Evolutionary conservation across 306 rosid genomes (phyloP).

Genomic region (Cicer cuneatum): DNA sequence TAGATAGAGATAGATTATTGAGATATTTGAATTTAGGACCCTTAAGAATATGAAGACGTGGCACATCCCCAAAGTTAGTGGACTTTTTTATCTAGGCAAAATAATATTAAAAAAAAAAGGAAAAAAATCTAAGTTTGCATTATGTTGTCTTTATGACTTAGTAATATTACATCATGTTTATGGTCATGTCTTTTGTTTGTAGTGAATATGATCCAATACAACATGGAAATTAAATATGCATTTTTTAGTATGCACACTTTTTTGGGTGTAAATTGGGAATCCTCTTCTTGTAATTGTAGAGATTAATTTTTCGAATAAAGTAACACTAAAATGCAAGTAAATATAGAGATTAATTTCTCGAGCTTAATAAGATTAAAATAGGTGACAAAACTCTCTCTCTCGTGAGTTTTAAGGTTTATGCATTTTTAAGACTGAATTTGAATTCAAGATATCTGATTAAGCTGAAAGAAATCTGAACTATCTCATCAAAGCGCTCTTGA

Average conservation of each 20-base stretch:
- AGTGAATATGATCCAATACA: conserved; percentile 48
- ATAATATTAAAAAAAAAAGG: conserved; percentile 9
- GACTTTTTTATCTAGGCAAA: conserved; percentile 44
- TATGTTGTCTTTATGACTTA: conserved; percentile 47
- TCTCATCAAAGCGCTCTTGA: no score
- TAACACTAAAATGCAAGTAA: no score
- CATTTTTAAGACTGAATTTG: no score
- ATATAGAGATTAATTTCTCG: no score
- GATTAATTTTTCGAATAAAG: no score
- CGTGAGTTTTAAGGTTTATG: no score
- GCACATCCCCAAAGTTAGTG: conserved; percentile 58
- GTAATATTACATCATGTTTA: conserved; percentile 49
- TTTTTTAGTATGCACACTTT: background rate
- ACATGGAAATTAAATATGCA: conserved; percentile 46
- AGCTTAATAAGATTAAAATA: rapidly evolving
- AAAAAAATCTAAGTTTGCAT: conserved; percentile 35
- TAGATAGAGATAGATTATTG: no score
- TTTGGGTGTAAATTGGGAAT: no score
- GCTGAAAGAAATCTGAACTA: no score
- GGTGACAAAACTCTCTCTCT: no score
- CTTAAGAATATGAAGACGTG: conserved; percentile 51
- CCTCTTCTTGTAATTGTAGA: no score
- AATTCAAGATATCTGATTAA: no score
- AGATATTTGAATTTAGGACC: conserved; percentile 36
- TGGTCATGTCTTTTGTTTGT: conserved; percentile 46